Evolutionary conservation across 2,329 filamentous ascomycete genomes (phyloP), one percentile per base, ranked within the genome.

Genomic region (Sporothrix mexicana): DNA sequence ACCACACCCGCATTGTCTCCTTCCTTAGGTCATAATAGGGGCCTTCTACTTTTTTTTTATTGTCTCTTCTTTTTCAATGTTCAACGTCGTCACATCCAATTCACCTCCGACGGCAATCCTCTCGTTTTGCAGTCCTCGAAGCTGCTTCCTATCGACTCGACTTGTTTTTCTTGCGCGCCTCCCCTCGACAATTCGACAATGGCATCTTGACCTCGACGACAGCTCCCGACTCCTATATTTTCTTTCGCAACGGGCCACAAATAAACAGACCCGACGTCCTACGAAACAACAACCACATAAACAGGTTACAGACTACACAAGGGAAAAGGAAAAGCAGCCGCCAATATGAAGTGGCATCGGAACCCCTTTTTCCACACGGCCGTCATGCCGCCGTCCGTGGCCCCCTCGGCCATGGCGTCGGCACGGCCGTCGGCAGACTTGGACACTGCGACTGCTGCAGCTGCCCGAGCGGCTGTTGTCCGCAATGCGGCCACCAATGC

Each of bases 331-430:
- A 45, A 66, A 20, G 7, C 61, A n/a, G 5, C 43, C 43, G 69
- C 64, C 66, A 36, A 7, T 36, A 77, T 77, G 76, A 74, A 71
- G 62, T 77, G 76, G 76, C 74, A 76, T 61, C 73, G 75, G 10
- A 77, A 77, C 49, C 76, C 75, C 70, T 76, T 77, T 25, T 77
- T 76, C 72, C 72, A 77, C 66, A 74, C 76, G 66, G 71, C 74
- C 10, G 76, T 75, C 66, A 74, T 75, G 72, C 75, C 74, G 73
- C 74, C 75, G 20, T 76, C 75, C 0, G 75, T 74, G 15, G 74
- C 74, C 6, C 75, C 75, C 47, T 75, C 75, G 2, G 69, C 72
- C 4, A 20, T 68, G 61, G 41, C 72, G 0, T 75, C 72, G 2
- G 69, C 70, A 7, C 75, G 75, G 51, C 74, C 72, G 17, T 77